These are phyloP conservation scores for Solanum dulcamara DNA, from an alignment of 257 asterid genomes.

Conservation along the genomic window DNA sequence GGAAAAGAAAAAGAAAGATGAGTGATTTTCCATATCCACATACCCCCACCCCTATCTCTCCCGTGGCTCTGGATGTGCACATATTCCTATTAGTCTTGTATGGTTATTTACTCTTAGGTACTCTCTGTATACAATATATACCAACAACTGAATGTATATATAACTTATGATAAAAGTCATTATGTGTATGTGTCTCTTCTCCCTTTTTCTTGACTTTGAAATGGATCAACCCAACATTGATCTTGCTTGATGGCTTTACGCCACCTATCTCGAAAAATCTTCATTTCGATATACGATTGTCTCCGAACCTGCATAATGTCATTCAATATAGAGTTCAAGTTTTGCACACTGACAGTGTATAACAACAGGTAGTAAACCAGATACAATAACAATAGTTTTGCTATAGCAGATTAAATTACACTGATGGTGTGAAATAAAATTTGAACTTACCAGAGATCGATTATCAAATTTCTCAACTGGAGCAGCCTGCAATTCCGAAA, in stretches of 20 bases:
- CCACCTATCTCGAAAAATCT: constrained; percentile 51
- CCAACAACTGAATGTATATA: not conserved
- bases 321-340: not conserved
- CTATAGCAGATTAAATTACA: not conserved
- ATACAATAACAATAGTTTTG: not conserved
- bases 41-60: not conserved
- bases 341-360: not conserved
- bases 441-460: constrained; percentile 52
- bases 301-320: constrained; percentile 37
- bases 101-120: constrained; percentile 1
- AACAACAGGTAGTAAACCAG: not conserved
- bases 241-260: constrained; percentile 42
- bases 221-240: constrained; percentile 71
- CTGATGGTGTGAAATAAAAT: not conserved
- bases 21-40: not conserved
- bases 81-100: not conserved
- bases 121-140: not conserved
- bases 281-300: constrained; percentile 58
- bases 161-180: not conserved
- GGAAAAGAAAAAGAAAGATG: not conserved
- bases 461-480: constrained; percentile 13
- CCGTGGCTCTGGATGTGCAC: not conserved
- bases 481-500: constrained; percentile 23
- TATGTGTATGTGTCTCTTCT: not conserved
- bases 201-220: not conserved